Evolutionary conservation across 495 filamentous ascomycete species (phyloP), one percentile per base, ranked within the genome.

Genomic region (Tuber magnatum): DNA sequence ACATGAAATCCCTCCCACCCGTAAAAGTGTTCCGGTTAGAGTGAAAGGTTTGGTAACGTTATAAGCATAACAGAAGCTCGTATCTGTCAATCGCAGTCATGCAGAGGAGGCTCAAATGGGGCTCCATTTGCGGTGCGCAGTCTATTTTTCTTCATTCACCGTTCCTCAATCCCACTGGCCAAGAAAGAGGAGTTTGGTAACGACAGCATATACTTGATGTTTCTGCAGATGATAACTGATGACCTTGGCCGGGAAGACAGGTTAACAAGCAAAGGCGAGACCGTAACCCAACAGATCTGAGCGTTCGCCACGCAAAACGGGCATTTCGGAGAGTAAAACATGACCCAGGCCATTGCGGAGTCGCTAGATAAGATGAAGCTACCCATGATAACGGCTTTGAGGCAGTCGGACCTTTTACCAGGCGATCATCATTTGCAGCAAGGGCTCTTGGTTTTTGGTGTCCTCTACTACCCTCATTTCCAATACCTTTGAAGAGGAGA

Each of bases 351-450:
- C 71, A 48, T 73, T 70, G 72, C 68, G 42, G 72, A 69, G 56
- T 41, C 72, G 73, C 70, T 68, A 70, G 70, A 79, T 40, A 79
- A 70, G 72, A 78, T 78, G 43, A 68, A 61, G 69, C n/a, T 56
- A 70, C 76, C 68, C 68, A 68, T 68, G 69, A 32, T 75, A 79
- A 70, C 72, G 69, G 69, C 77, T 48, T 79, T 78, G 69, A 74
- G 32, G 72, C 77, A 79, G 76, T 79, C 77, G 76, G 77, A 79
- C 77, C 77, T 79, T 79, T 79, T 79, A 79, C 77, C 77, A 79
- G 77, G 72, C 72, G 75, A 79, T 79, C 77, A 79, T 79, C 77
- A 79, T 79, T 32, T 75, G 77, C 76, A 79, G 77, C 44, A 74
- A 75, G 71, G 65, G n/a, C 46, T 44, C 46, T 78, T 70, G 46